Conservation (phyloP, 768 basidiomycete genomes). For the Scleroderma citrinum region DNA sequence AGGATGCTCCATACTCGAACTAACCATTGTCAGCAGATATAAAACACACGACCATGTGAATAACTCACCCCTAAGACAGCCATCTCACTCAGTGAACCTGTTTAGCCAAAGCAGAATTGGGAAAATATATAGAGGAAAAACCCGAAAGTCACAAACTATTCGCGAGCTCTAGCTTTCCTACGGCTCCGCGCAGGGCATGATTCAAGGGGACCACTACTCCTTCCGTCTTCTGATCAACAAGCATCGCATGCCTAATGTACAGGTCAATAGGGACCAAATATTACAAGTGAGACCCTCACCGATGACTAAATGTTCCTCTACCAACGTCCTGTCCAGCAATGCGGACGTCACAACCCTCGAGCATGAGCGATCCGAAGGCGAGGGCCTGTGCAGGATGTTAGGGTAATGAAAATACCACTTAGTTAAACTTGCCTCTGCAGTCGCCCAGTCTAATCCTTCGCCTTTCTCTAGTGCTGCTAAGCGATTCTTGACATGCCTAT, state of each 20-base stretch:
- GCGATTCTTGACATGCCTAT: constrained; percentile 73
- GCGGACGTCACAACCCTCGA: constrained; percentile 75
- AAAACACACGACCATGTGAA: neutral
- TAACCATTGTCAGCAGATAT: constrained; percentile 23
- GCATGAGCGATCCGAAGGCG: constrained; percentile 83
- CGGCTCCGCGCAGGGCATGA: constrained; percentile 44
- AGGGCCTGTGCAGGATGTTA: constrained; percentile 48
- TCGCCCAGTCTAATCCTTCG: constrained; percentile 81
- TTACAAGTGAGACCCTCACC: constrained; percentile 29
- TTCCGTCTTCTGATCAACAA: constrained; percentile 84
- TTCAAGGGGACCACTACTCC: constrained; percentile 79
- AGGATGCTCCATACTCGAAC: constrained; percentile 90
- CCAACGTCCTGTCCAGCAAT: constrained; percentile 95
- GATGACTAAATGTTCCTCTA: constrained; percentile 82
- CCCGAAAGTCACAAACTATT: constrained; percentile 55
- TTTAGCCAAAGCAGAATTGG: neutral
- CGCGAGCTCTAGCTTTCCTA: constrained; percentile 75
- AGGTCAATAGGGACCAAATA: neutral
- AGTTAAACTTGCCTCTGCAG: constrained; percentile 60
- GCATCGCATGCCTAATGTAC: constrained; percentile 69
- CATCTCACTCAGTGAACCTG: constrained; percentile 85
- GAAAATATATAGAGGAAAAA: neutral
- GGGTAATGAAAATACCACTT: neutral
- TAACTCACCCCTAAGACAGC: constrained; percentile 75
- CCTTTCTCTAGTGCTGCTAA: constrained; percentile 63